Percentiles rank a stretch among this genome's conserved stretches.
phyloP scores from a whole-genome alignment of 345 rosid genomes.

The Syzygium oleosum region DNA sequence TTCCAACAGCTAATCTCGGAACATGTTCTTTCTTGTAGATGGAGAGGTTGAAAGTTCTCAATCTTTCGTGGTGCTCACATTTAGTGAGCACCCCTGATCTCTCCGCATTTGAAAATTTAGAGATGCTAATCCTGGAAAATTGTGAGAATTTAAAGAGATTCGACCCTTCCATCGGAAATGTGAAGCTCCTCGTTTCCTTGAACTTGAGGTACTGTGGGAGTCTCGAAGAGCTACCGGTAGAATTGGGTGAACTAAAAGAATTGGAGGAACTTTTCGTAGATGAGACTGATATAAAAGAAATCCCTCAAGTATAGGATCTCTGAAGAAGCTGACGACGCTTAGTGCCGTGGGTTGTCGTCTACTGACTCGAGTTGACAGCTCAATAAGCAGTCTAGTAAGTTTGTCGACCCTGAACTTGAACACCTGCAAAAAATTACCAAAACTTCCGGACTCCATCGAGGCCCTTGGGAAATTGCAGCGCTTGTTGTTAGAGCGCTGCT shows the following conservation, averaged over 20 bases:
- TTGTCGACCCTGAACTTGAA: background rate
- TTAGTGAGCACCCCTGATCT: background rate
- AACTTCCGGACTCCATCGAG: background rate
- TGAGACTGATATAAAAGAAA: background rate
- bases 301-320: background rate
- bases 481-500: background rate
- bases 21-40: background rate
- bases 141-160: background rate
- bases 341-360: background rate
- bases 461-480: background rate
- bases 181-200: background rate
- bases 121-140: background rate
- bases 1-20: background rate
- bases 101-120: background rate
- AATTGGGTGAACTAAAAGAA: no score
- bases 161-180: background rate
- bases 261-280: background rate
- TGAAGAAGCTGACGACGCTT: background rate
- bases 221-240: background rate
- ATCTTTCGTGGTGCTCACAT: accelerated
- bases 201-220: background rate
- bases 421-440: background rate
- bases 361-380: background rate
- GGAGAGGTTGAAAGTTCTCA: background rate
- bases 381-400: background rate